These are phyloP conservation scores for Alternaria ventricosa DNA, from an alignment of 2,329 filamentous ascomycete genomes.

Conservation along the genomic window DNA sequence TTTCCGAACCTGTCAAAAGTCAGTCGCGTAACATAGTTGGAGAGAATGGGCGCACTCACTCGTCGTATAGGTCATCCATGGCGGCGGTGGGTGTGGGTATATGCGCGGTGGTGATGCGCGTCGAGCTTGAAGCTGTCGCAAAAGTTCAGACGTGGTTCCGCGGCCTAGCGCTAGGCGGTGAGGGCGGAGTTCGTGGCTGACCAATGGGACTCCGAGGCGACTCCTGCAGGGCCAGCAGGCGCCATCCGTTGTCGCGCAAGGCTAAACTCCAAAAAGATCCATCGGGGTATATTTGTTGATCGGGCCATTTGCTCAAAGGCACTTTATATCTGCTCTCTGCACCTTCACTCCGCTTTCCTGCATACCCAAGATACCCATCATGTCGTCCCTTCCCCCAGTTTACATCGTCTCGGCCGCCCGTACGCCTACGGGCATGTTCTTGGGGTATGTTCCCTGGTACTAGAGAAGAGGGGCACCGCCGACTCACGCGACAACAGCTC, in stretches of 20 bases:
- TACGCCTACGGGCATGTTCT: constrained; percentile 92
- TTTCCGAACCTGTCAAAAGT: constrained; percentile 79
- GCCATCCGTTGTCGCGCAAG: constrained; percentile 10
- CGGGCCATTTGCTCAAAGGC: neutral
- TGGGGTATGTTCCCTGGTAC: constrained; percentile 69
- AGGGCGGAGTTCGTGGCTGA: constrained; percentile 14
- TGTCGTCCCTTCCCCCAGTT: constrained; percentile 83
- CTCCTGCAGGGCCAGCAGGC: neutral
- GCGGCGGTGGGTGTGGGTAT: constrained; percentile 33
- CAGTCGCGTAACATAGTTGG: constrained; percentile 13
- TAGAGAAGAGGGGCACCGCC: constrained; percentile 29
- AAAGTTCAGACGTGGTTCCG: constrained; percentile 30
- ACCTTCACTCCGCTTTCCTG: neutral
- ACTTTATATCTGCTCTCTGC: constrained; percentile 6
- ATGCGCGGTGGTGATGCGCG: constrained; percentile 25
- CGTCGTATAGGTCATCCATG: constrained; percentile 98
- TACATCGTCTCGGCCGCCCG: constrained; percentile 94
- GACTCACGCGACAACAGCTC: constrained; percentile 64
- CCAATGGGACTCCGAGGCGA: constrained; percentile 23
- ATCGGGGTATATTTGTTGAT: neutral
- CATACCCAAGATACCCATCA: constrained; percentile 53
- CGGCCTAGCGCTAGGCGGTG: constrained; percentile 31
- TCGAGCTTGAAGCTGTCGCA: constrained; percentile 34
- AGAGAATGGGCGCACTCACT: constrained; percentile 60
- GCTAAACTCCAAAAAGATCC: constrained; percentile 27